Percentiles rank a stretch among this genome's conserved stretches.
phyloP scores from a whole-genome alignment of 2,329 filamentous ascomycete genomes.

The Penicillium paneum region DNA sequence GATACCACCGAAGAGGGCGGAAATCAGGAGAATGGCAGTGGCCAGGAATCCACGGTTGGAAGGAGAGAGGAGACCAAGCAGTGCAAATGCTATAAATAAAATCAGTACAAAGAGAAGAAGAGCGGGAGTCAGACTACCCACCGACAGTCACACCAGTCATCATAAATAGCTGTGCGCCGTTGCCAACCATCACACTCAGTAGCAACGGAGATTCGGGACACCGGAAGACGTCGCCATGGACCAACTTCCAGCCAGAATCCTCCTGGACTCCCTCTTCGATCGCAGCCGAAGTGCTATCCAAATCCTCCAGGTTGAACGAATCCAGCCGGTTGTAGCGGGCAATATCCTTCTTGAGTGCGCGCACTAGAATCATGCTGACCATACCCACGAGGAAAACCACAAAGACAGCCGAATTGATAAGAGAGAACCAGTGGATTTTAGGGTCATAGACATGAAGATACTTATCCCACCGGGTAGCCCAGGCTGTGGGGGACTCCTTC shows the following conservation, averaged over 20 bases:
- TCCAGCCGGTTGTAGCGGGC: slow-evolving; percentile 94
- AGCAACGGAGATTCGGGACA: slow-evolving; percentile 78
- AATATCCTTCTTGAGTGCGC: slow-evolving; percentile 91
- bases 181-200: slow-evolving; percentile 83
- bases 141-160: slow-evolving; percentile 92
- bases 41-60: slow-evolving; percentile 92
- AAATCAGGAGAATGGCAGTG: slow-evolving; percentile 88
- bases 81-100: slow-evolving; percentile 63
- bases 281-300: slow-evolving; percentile 69
- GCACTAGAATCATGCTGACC: slow-evolving; percentile 85
- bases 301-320: slow-evolving; percentile 82
- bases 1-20: slow-evolving; percentile 87
- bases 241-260: slow-evolving; percentile 97
- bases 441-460: slow-evolving; percentile 96
- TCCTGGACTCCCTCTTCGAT: slow-evolving; percentile 93
- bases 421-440: slow-evolving; percentile 98
- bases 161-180: slow-evolving; percentile 92
- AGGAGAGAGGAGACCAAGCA: slow-evolving; percentile 90
- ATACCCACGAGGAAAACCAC: slow-evolving; percentile 88
- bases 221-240: slow-evolving; percentile 96
- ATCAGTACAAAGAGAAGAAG: slow-evolving; percentile 7
- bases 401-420: slow-evolving; percentile 93
- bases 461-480: slow-evolving; percentile 98
- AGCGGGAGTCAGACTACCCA: slow-evolving; percentile 30
- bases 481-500: slow-evolving; percentile 77